Base-by-base conservation (phyloP, 768 basidiomycete species). In the Macrolepiota dolichaula region DNA sequence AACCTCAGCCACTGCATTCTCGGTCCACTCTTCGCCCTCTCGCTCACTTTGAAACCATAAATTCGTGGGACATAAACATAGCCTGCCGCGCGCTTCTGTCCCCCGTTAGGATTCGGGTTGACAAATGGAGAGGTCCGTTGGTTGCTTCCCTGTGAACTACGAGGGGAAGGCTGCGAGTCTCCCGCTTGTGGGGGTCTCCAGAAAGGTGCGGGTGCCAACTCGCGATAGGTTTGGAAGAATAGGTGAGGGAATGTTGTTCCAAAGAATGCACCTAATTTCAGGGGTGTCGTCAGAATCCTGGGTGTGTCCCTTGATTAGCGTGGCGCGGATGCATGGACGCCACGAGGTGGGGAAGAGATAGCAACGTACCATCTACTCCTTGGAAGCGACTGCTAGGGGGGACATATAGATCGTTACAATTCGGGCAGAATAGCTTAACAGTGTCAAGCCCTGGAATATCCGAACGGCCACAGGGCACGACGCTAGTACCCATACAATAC, bases 231-330 rank as follows among this genome's bases (percentile, higher is more conserved):
- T 71, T 98, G 95, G 83, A 98, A 98, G 78, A 98, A 96, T 25
- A 99, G 81, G 69, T 98, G 95, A 1, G 96, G 82, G 73, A 99
- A 99, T n/a, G 96, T 98, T 0, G 96, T 98, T 22, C 97, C 97
- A 77, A 99, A 99, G 78, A 98, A 99, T 11, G 97, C 97, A 64
- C 96, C 96, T 98, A 54, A 37, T 32, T 54, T 54, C 36, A 64
- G 50, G 50, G 51, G 57, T 60, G 52, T 40, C 46, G 22, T 56
- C 37, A 53, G 47, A 32, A 51, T 46, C 40, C 22, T 12, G 40
- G 15, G 37, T 46, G 37, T 46, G 22, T 27, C 36, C 15, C 51
- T n/a, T 32, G 35, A 24, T 19, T 42, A 13, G 27, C 25, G 29
- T 24, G n/a, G 36, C 37, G 52, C 38, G 35, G 35, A 38, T 49